phyloP scores from a whole-genome alignment of 108 stramenopile genomes.

The Pseudonitzschia delicatissima region DNA sequence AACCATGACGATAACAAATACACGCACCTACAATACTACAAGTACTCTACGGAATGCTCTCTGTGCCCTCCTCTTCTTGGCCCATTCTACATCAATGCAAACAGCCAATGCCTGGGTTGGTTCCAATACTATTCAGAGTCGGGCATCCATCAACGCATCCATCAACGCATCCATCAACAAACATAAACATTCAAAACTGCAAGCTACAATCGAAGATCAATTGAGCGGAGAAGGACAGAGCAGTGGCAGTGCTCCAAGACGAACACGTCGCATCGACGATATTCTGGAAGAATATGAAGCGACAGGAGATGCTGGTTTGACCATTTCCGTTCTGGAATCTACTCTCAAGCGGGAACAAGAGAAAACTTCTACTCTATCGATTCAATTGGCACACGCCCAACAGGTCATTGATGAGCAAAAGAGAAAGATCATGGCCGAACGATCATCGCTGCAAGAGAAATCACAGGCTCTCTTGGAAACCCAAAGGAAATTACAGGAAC shows the following conservation, averaged over 20 bases:
- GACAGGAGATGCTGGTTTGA: neutral
- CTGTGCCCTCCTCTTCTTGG: too few relatives aligned
- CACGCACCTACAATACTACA: too few relatives aligned
- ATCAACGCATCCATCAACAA: too few relatives aligned
- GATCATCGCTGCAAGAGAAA: neutral
- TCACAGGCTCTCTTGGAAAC: conserved; percentile 1
- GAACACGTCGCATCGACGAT: conserved; percentile 5
- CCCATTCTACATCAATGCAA: too few relatives aligned
- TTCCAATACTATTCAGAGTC: too few relatives aligned
- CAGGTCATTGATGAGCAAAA: conserved; percentile 12
- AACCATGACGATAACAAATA: too few relatives aligned
- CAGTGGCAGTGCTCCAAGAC: neutral
- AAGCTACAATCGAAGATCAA: too few relatives aligned
- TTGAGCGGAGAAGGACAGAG: too few relatives aligned
- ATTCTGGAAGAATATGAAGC: neutral
- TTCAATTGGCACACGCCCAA: neutral
- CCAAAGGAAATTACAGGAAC: neutral
- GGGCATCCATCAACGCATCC: too few relatives aligned
- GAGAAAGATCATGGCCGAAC: neutral
- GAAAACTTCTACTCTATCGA: neutral
- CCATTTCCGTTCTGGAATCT: neutral
- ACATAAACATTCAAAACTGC: too few relatives aligned
- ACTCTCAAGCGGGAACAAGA: neutral
- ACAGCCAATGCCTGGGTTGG: too few relatives aligned
- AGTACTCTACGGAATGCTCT: too few relatives aligned